Evolutionary conservation across 805 yeast species (phyloP), one percentile per base, ranked within the genome.

Genomic region (Teunomyces barrocoloradensis): DNA sequence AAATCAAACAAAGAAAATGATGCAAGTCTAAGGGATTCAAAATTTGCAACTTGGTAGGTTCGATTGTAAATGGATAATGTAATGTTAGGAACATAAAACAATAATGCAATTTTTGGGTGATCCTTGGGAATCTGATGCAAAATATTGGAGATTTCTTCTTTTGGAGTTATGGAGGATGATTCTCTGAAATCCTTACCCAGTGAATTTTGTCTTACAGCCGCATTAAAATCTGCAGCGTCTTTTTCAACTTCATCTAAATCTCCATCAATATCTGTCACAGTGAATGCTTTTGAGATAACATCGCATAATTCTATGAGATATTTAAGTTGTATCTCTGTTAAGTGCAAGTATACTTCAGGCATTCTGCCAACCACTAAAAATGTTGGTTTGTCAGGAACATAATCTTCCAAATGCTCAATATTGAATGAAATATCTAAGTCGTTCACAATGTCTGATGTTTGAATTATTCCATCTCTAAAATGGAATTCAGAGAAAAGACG

Each of bases 291-390:
- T 0, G 85, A 72, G 0, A 89, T 62, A 6, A 82, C 74, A 40
- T 77, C 79, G 2, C 78, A 67, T 42, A 89, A 66, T n/a, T 75
- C 66, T 55, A 80, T 57, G 39, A 89, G 57, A 53, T 80, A 82
- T 12, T 73, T 67, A 27, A 85, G 68, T 61, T 91, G 97, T 29
- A 80, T 62, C 55, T 91, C 96, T 0, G 96, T 86, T 48, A 89
- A 63, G 25, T 77, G 73, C 53, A 88, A 71, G 38, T 81, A 79
- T 11, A 85, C 72, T 7, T 87, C 85, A 1, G 85, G 79, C 54
- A 87, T 73, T 12, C 71, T 66, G 18, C 96, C 91, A 0, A 57
- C 54, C 0, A 87, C 68, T 1, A 66, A 65, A 28, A 81, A 69
- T 0, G 78, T 66, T 0, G 95, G 84, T 2, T 73, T 57, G 2